These are phyloP conservation scores for Salvia hispanica DNA, from an alignment of 257 asterid genomes.

Conservation along the genomic window DNA sequence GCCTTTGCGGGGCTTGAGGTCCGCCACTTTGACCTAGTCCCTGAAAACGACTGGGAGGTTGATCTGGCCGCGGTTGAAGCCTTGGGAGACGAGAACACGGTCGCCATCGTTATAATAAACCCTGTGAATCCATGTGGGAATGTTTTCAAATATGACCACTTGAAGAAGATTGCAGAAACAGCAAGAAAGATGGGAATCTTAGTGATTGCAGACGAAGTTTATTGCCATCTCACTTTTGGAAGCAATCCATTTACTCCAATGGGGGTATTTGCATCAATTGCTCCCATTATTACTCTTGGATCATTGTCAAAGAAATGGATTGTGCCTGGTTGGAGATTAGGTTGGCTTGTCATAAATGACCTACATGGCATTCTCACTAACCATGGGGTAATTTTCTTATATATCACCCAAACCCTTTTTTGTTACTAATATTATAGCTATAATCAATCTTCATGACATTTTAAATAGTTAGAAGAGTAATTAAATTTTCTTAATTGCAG, in stretches of 20 bases:
- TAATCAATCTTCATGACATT: no score
- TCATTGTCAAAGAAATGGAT: slow-evolving; percentile 83
- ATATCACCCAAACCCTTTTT: no score
- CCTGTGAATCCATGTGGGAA: slow-evolving; percentile 95
- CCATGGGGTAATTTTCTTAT: slow-evolving; percentile 83
- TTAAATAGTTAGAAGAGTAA: no score
- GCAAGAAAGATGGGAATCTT: slow-evolving; percentile 80
- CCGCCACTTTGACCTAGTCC: slow-evolving; percentile 71
- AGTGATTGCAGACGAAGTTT: slow-evolving; percentile 85
- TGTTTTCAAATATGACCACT: slow-evolving; percentile 70
- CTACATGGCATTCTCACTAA: slow-evolving; percentile 59
- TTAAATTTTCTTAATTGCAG: slow-evolving; percentile 40
- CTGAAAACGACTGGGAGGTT: slow-evolving; percentile 76
- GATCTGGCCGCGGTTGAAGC: slow-evolving; percentile 71
- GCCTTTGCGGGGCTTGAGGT: slow-evolving; percentile 50
- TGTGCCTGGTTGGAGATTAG: slow-evolving; percentile 89
- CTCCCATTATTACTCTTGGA: slow-evolving; percentile 71
- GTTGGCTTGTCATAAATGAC: slow-evolving; percentile 75
- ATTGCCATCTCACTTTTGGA: slow-evolving; percentile 69
- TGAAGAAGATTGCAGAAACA: slow-evolving; percentile 82
- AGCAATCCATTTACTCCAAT: slow-evolving; percentile 66
- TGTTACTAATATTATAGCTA: no score
- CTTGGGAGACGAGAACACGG: slow-evolving; percentile 66
- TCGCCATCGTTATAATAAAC: slow-evolving; percentile 74
- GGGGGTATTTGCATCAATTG: slow-evolving; percentile 79